A percentile compares a stretch with the other conserved stretches of the same genome.
Conservation (phyloP, 2,329 filamentous ascomycete genomes). For the Phoma herbarum region DNA sequence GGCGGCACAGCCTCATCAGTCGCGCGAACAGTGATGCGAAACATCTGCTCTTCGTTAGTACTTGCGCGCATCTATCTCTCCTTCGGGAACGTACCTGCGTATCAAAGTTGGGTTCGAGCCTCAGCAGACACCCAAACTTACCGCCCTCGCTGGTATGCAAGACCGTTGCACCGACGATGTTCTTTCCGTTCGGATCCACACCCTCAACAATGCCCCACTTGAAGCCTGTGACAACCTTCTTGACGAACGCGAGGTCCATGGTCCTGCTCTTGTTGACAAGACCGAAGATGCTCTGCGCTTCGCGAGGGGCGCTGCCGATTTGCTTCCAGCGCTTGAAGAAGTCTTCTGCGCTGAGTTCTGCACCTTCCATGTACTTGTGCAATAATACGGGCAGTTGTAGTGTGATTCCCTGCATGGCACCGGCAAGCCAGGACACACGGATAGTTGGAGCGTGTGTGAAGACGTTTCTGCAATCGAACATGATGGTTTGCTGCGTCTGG, state of each 20-base stretch:
- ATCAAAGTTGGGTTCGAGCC: constrained; percentile 92
- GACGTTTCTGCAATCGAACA: constrained; percentile 86
- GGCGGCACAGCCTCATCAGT: constrained; percentile 90
- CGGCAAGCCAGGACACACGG: constrained; percentile 91
- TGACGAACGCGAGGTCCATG: constrained; percentile 75
- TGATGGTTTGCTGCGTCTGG: constrained; percentile 91
- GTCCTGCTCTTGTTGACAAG: constrained; percentile 68
- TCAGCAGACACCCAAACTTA: constrained; percentile 92
- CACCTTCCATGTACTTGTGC: constrained; percentile 97
- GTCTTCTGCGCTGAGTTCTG: constrained; percentile 85
- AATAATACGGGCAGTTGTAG: constrained; percentile 86
- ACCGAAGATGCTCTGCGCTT: constrained; percentile 87
- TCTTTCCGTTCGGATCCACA: constrained; percentile 92
- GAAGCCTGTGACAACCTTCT: constrained; percentile 80
- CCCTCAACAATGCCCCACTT: constrained; percentile 85
- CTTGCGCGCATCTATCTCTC: not conserved
- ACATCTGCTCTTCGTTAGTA: constrained; percentile 72
- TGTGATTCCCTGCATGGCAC: constrained; percentile 90
- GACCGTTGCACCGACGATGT: constrained; percentile 91
- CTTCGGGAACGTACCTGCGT: constrained; percentile 74
- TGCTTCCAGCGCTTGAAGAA: constrained; percentile 99
- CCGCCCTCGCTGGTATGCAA: constrained; percentile 82
- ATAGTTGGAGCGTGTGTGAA: constrained; percentile 90
- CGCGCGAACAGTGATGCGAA: constrained; percentile 89
- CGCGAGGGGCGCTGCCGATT: constrained; percentile 86